These are phyloP conservation scores for Zygoascus flipseniorum DNA, from an alignment of 805 yeast genomes.

Conservation along the genomic window DNA sequence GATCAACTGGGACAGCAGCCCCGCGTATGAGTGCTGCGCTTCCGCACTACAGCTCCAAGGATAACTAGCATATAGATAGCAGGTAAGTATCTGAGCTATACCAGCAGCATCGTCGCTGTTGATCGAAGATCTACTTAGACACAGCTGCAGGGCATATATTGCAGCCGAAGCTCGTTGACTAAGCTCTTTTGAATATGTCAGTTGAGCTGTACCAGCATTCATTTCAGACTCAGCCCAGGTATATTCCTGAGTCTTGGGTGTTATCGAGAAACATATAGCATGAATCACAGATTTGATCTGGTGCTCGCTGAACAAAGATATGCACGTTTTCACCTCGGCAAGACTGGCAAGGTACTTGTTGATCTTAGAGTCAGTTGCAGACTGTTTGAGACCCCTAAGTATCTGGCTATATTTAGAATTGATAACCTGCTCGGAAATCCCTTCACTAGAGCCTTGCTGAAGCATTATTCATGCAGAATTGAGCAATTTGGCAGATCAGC, in stretches of 20 bases:
- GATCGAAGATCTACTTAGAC: background rate
- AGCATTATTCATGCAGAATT: no score
- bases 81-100: background rate
- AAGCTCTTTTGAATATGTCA: background rate
- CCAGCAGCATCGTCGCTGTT: background rate
- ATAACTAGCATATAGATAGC: background rate
- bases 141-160: background rate
- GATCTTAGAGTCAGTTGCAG: no score
- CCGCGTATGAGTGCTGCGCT: background rate
- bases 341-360: background rate
- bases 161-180: background rate
- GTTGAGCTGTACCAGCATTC: background rate
- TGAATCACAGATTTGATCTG: background rate
- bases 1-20: background rate
- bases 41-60: background rate
- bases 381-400: no score
- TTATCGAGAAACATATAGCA: background rate
- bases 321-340: background rate
- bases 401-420: no score
- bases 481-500: no score
- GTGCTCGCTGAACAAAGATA: background rate
- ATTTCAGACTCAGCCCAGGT: background rate
- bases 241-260: background rate
- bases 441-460: no score
- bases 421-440: no score